A percentile compares a stretch with the other conserved stretches of the same genome.
Evolutionary conservation across 352 stramenopile genomes (phyloP).

Genomic region (Phytophthora rubi): DNA sequence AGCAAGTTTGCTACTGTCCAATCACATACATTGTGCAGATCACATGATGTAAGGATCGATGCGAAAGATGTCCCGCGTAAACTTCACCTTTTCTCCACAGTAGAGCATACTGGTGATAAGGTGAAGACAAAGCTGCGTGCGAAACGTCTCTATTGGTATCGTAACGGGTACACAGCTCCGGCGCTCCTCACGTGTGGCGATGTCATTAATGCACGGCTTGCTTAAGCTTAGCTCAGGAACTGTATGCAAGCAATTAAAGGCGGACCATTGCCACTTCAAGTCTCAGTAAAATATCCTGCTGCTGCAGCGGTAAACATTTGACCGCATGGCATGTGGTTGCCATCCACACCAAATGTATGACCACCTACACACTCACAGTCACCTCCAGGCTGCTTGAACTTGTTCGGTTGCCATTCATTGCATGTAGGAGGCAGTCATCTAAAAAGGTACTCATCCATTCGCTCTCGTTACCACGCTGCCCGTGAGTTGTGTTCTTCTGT

Average conservation of each 20-base stretch:
- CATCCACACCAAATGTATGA: neutral
- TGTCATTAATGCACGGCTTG: neutral
- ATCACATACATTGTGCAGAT: too few relatives aligned
- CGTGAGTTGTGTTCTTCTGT: slow-evolving; percentile 18
- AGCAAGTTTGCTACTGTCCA: too few relatives aligned
- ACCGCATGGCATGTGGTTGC: neutral
- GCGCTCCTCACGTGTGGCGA: neutral
- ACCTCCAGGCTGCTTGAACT: neutral
- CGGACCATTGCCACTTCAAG: slow-evolving; percentile 21
- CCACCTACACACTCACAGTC: neutral
- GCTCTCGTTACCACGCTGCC: slow-evolving; percentile 20
- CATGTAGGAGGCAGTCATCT: slow-evolving; percentile 6
- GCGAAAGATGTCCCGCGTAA: too few relatives aligned
- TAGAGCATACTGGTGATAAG: too few relatives aligned
- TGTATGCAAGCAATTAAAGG: slow-evolving; percentile 5
- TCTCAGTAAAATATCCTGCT: slow-evolving; percentile 17
- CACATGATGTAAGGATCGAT: too few relatives aligned
- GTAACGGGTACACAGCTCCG: neutral
- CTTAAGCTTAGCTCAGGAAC: neutral
- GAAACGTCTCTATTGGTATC: too few relatives aligned
- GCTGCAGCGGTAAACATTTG: slow-evolving; percentile 10
- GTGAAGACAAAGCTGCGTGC: too few relatives aligned
- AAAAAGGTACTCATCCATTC: slow-evolving; percentile 39
- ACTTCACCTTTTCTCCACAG: too few relatives aligned
- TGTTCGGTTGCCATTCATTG: neutral